Base-by-base conservation (phyloP, 768 basidiomycete genomes). In the Kwoniella dejecticola region DNA sequence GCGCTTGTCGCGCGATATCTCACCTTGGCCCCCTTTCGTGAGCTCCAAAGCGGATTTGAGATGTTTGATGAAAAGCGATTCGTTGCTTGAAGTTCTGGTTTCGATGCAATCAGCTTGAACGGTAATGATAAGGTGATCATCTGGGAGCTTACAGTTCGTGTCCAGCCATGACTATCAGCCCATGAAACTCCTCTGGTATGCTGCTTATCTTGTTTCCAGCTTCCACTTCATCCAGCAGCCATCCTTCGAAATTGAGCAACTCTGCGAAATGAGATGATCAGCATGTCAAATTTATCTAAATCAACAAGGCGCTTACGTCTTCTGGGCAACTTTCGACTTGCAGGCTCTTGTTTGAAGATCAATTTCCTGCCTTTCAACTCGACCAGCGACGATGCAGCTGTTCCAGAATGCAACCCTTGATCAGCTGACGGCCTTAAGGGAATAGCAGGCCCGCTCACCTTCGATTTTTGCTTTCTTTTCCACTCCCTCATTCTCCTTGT, bases 201-300 rank as follows among this genome's bases (percentile, higher is more conserved):
- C 49, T 55, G 3, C 42, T 57, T 4, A 67, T 47, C 13, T 41
- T 41, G 12, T 44, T 54, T 12, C 60, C 49, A n/a, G 47, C 62
- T 21, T 74, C 72, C 38, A 67, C 60, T 24, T 60, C 69, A 60
- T 74, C 69, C 10, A 66, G 49, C 10, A 74, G 56, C 33, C 60
- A 66, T 8, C 48, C 49, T 52, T 68, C 67, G 38, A 74, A 67
- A 1, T 53, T 52, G 4, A 70, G 55, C 52, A 50, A 42, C 15
- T 54, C 72, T 72, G n/a, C n/a, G n/a, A n/a, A n/a, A n/a, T n/a
- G n/a, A n/a, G n/a, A n/a, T n/a, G n/a, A n/a, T n/a, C n/a, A n/a
- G n/a, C n/a, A n/a, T n/a, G n/a, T n/a, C n/a, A n/a, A n/a, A n/a
- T n/a, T n/a, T n/a, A n/a, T n/a, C n/a, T n/a, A n/a, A n/a, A n/a